Base-by-base conservation (phyloP, 2,329 filamentous ascomycete genomes). In the Talaromyces sp. region DNA sequence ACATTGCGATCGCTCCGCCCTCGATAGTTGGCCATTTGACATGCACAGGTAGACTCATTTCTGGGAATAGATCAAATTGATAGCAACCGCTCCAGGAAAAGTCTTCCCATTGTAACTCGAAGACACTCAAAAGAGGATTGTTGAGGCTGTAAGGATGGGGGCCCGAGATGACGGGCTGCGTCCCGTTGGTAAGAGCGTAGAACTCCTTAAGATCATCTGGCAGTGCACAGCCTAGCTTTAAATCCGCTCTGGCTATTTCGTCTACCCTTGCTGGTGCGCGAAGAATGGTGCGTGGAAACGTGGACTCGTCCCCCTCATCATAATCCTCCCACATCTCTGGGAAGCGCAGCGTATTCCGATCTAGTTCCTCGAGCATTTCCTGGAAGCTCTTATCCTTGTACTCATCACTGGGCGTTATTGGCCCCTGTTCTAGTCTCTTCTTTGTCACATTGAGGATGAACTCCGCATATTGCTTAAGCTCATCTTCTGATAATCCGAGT, bases 161-260 rank as follows among this genome's bases (percentile, higher is more conserved):
- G 27, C 45, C 47, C 11, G 17, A 19, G 17, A 63, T 31, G n/a
- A 57, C 57, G 10, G 37, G 13, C 1, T n/a, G 63, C 27, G 57
- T 65, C 6, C 63, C 63, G 6, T 65, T 65, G 15, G 63, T 65
- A 37, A 61, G 15, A 15, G 27, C 7, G 27, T 61, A 65, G 17
- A 65, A 65, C 9, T 65, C 11, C 13, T 65, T 65, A 0, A 65
- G 57, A 54, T 65, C 63, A 25, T 61, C 37, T 3, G 63, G 63
- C 9, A 61, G 39, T n/a, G 63, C 1, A 19, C 57, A 25, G 39
- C 63, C 57, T 7, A 65, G 17, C 8, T 11, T 37, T 5, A 17
- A 35, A 19, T 65, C 63, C 8, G 19, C 49, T 3, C 13, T 39
- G 1, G 47, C 57, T 37, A 61, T 61, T 39, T 61, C 43, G 7